These are phyloP conservation scores for Plasmodium adleri DNA, from an alignment of 169 alveolate genomes.

Conservation along the genomic window DNA sequence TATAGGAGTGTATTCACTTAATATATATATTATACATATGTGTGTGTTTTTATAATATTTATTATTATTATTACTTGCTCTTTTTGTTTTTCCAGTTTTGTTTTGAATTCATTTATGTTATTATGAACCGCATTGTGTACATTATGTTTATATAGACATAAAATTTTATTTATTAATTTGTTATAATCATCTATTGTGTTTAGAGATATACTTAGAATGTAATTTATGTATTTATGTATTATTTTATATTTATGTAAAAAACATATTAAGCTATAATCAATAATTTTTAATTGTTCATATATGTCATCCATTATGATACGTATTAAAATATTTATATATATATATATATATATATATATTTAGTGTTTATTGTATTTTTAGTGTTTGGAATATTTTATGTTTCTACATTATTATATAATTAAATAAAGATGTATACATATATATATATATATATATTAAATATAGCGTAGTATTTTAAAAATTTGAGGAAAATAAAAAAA, in stretches of 20 bases:
- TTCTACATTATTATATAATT: not conserved
- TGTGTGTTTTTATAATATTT: not conserved
- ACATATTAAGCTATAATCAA: constrained; percentile 61
- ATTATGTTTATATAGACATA: constrained; percentile 24
- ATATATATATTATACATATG: not conserved
- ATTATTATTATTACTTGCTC: constrained; percentile 25
- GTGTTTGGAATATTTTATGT: not conserved
- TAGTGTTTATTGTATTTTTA: not conserved
- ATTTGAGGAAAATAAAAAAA: too few relatives aligned
- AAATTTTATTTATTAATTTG: constrained; percentile 36
- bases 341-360: not conserved
- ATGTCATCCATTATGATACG: constrained; percentile 55
- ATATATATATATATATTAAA: not conserved
- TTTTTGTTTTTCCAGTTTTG: constrained; percentile 22
- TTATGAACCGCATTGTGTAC: constrained; percentile 56
- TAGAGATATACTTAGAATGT: constrained; percentile 18
- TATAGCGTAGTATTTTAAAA: not conserved
- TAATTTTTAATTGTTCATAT: constrained; percentile 54
- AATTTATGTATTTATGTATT: constrained; percentile 27
- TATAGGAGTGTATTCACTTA: too few relatives aligned
- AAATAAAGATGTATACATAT: not conserved
- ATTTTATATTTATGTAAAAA: constrained; percentile 40
- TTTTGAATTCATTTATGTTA: constrained; percentile 27
- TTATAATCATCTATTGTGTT: constrained; percentile 43
- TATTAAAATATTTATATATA: not conserved